Evolutionary conservation across 2,329 filamentous ascomycete species (phyloP), one percentile per base, ranked within the genome.

Genomic region (Exophiala viscosa): DNA sequence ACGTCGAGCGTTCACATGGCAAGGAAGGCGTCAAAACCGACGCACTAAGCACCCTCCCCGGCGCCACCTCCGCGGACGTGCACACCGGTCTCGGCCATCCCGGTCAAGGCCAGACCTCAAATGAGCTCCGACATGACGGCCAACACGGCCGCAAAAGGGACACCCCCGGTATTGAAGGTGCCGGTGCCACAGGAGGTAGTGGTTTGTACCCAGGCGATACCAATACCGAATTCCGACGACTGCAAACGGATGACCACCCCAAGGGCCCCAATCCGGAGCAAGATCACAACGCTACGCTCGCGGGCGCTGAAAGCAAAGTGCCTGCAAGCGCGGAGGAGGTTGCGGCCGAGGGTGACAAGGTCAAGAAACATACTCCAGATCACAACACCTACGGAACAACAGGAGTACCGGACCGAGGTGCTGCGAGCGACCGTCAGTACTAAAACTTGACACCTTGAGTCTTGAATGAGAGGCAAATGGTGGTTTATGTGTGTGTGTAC

Each of bases 41-140:
- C 10, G 75, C 79, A 0, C 67, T 65, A 1, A 69, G 73, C 32
- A 78, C 78, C 0, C 64, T 82, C 11, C 67, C 61, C 31, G 79
- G 80, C 23, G 73, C 78, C 3, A 80, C 77, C 2, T 81, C 78
- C 0, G 68, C 63, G 10, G 74, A 80, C 45, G 77, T 83, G 6
- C 69, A 83, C 67, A 72, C 67, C 0, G 78, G 80, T 0, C 62
- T 81, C 1, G 79, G 79, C 1, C 73, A 80, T 49, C 80, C 79
- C 1, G 67, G 71, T 8, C 67, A 69, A 43, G 79, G 76, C 17
- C 70, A 80, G 67, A 75, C 73, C 14, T 73, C 67, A 48, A 63
- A 58, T 2, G 79, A 82, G 65, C 52, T 76, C 8, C 65, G 60
- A 6, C 75, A 80, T 51, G 75, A 78, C 34, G 74, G 74, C 5